A percentile compares a stretch with the other conserved stretches of the same genome.
phyloP scores from a whole-genome alignment of 108 stramenopile genomes.

The Craspedostauros australis region DNA sequence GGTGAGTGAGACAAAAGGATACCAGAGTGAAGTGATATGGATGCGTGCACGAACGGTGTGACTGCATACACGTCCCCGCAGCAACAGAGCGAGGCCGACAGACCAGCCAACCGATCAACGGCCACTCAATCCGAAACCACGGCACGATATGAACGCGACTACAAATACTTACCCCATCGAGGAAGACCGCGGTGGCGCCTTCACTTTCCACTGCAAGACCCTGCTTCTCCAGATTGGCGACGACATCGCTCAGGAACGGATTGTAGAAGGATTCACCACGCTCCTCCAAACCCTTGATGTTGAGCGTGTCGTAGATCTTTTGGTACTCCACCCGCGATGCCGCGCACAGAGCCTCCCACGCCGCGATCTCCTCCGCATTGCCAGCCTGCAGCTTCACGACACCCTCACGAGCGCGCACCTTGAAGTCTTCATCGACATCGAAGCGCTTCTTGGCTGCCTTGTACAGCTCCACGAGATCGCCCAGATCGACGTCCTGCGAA shows the following conservation, averaged over 20 bases:
- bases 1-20: too few relatives aligned
- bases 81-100: too few relatives aligned
- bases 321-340: constrained; percentile 78
- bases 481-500: constrained; percentile 65
- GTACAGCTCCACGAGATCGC: constrained; percentile 92
- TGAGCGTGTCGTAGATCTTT: constrained; percentile 80
- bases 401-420: constrained; percentile 75
- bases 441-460: constrained; percentile 94
- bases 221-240: constrained; percentile 71
- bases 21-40: too few relatives aligned
- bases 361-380: constrained; percentile 77
- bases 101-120: too few relatives aligned
- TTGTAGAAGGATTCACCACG: constrained; percentile 98
- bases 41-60: too few relatives aligned
- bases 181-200: constrained; percentile 82
- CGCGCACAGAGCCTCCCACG: constrained; percentile 88
- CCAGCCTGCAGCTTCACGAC: constrained; percentile 96
- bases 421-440: constrained; percentile 88
- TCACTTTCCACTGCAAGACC: constrained; percentile 82
- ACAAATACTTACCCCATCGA: constrained; percentile 58
- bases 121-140: neutral
- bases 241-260: constrained; percentile 71
- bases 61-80: too few relatives aligned
- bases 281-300: constrained; percentile 66
- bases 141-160: neutral